Evolutionary conservation across 495 filamentous ascomycete genomes (phyloP), one percentile per base, ranked within the genome.

Genomic region (Xylaria castorea): DNA sequence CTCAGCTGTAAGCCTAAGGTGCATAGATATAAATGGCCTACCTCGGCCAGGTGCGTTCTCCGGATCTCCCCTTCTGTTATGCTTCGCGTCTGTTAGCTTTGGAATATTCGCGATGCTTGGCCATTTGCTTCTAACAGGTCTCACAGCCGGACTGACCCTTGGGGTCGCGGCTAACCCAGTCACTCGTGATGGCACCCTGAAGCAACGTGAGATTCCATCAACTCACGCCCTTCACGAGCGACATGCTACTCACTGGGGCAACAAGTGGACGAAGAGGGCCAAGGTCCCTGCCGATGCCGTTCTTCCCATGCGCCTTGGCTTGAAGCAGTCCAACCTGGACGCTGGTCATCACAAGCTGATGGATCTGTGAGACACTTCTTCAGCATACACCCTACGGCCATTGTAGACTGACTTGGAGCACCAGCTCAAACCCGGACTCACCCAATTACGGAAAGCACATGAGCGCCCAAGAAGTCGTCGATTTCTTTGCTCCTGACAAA

Each of bases 401-500:
- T 38, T n/a, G 2, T 20, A 50, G 76, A 92, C 92, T 64, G 92
- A 57, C n/a, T 51, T n/a, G 22, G 20, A 94, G 79, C 92, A 90
- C 40, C 89, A 97, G 85, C 90, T 97, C 82, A 88, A 92, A 64
- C 90, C 93, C 77, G 84, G 89, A 70, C 6, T 90, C 88, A 0
- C 75, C 80, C 6, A 87, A 83, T 51, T 90, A 87, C 73, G 89
- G 88, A 11, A 81, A 89, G 69, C 83, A 90, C 74, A 80, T 87
- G 83, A 82, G 80, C 3, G 67, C 79, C 22, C 53, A 83, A 16
- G 82, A 89, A 66, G 83, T 89, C 27, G 78, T 85, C 32, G 83
- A 89, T 16, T 77, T 88, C 4, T 90, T 89, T 78, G 83, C 84
- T 2, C 87, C 88, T 0, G 75, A 77, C 5, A 61, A 78, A 34